phyloP scores from a whole-genome alignment of 2,329 filamentous ascomycete species.

The Whalleya microplaca region DNA sequence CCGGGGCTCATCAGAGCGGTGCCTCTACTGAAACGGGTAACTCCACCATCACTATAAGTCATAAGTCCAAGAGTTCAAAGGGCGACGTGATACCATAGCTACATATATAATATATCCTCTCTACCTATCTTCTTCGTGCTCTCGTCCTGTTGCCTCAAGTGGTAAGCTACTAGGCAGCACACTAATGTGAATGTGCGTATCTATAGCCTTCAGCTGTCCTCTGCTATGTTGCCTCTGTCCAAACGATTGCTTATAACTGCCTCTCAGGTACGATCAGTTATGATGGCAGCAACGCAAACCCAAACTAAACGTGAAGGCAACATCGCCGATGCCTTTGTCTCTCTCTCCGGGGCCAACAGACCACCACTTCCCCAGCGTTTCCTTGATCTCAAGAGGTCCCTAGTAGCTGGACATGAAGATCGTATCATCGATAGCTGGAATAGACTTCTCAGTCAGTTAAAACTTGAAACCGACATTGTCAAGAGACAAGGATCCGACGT shows the following conservation, averaged over 20 bases:
- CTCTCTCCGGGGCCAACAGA: conserved; percentile 52
- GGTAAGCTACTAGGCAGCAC: too few species aligned
- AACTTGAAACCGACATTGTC: conserved; percentile 52
- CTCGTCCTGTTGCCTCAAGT: conserved; percentile 6
- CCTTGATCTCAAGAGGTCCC: conserved; percentile 56
- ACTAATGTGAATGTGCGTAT: background rate
- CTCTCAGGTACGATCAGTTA: conserved; percentile 13
- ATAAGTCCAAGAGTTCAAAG: background rate
- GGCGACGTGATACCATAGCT: background rate
- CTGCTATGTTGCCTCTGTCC: conserved; percentile 6
- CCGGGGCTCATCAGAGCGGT: too few species aligned
- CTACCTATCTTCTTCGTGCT: background rate
- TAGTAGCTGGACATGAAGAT: conserved; percentile 54
- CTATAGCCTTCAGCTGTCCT: background rate
- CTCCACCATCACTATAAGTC: background rate
- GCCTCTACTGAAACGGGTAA: too few species aligned
- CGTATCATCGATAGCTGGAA: conserved; percentile 53
- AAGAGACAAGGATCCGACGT: conserved; percentile 48
- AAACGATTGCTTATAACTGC: background rate
- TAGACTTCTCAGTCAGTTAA: conserved; percentile 49
- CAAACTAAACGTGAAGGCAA: conserved; percentile 59
- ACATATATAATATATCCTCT: background rate
- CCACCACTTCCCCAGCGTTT: conserved; percentile 58
- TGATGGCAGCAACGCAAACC: conserved; percentile 16
- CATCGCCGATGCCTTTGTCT: conserved; percentile 65